Evolutionary conservation across 805 yeast species (phyloP).

Genomic region (Kurtzmaniella cleridarum): DNA sequence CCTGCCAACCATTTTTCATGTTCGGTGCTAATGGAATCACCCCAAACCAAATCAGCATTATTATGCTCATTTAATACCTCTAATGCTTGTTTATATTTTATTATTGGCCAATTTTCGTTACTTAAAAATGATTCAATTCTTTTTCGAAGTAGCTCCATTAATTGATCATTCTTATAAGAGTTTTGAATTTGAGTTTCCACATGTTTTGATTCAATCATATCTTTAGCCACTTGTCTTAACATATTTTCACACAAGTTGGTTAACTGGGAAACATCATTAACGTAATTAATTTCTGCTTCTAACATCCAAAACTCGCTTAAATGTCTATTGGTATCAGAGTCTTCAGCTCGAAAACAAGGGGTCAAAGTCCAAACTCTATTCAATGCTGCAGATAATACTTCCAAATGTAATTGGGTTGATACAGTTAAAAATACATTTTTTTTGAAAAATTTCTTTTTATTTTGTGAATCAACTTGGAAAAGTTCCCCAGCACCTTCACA

Average conservation of each 20-base stretch:
- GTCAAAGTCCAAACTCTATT: conserved; percentile 81
- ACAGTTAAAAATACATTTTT: conserved; percentile 74
- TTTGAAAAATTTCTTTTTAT: conserved; percentile 49
- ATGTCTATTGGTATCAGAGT: conserved; percentile 86
- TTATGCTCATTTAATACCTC: conserved; percentile 28
- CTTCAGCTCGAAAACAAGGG: conserved; percentile 94
- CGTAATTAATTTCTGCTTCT: conserved; percentile 81
- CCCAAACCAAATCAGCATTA: conserved; percentile 41
- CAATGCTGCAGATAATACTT: conserved; percentile 68
- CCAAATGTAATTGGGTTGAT: conserved; percentile 88
- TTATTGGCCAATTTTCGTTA: conserved; percentile 50
- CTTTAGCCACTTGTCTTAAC: conserved; percentile 45
- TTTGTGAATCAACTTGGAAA: conserved; percentile 48
- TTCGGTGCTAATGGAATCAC: conserved; percentile 70
- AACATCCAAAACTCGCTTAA: conserved; percentile 96
- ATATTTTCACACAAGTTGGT: conserved; percentile 64
- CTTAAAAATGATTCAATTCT: conserved; percentile 46
- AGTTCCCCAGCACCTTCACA: conserved; percentile 98
- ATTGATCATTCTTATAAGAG: conserved; percentile 24
- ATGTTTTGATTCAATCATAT: conserved; percentile 7
- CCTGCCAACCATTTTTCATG: conserved; percentile 92
- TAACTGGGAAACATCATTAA: conserved; percentile 52
- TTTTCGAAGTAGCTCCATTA: conserved; percentile 16
- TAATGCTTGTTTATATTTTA: conserved; percentile 76
- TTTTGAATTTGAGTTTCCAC: conserved; percentile 8